Conservation (phyloP, 2,329 filamentous ascomycete species). For the Magnaporthales sp. region DNA sequence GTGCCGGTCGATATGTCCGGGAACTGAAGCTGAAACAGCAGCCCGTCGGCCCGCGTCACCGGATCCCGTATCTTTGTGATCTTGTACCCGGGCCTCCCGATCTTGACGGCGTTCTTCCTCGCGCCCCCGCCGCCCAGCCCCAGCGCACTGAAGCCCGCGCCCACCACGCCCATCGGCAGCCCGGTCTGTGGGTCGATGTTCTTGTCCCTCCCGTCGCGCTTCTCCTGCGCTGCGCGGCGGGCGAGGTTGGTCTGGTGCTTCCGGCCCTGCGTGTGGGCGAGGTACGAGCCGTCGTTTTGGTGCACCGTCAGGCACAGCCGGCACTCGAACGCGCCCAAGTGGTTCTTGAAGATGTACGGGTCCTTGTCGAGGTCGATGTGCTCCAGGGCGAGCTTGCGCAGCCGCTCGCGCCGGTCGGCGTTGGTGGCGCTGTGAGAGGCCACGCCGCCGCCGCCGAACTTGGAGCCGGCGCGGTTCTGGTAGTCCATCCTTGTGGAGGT, state of each 20-base stretch:
- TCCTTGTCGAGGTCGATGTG: conserved; percentile 99
- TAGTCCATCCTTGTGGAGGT: conserved; percentile 46
- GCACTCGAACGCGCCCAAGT: conserved; percentile 96
- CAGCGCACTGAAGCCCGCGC: conserved; percentile 50
- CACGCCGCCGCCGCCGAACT: conserved; percentile 95
- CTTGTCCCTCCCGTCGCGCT: conserved; percentile 65
- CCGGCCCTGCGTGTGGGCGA: conserved; percentile 94
- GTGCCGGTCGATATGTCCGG: conserved; percentile 76
- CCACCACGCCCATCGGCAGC: conserved; percentile 66
- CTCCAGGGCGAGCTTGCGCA: conserved; percentile 96
- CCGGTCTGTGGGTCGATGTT: conserved; percentile 61
- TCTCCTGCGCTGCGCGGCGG: conserved; percentile 87
- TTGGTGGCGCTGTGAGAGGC: conserved; percentile 90
- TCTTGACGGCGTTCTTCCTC: conserved; percentile 84
- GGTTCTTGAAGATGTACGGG: conserved; percentile 99
- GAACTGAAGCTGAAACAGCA: conserved; percentile 95
- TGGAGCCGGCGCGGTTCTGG: conserved; percentile 91
- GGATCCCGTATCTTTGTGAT: conserved; percentile 94
- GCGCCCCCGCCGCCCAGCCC: conserved; percentile 46
- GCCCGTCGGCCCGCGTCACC: conserved; percentile 75
- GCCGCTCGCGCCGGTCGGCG: conserved; percentile 91
- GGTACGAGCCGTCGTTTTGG: conserved; percentile 98
- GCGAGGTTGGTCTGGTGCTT: conserved; percentile 99
- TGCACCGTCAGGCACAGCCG: conserved; percentile 94
- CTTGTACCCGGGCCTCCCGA: conserved; percentile 92